Percentiles rank a stretch among this genome's conserved stretches.
phyloP scores from a whole-genome alignment of 2,329 filamentous ascomycete species.

The Exophiala calicioides region DNA sequence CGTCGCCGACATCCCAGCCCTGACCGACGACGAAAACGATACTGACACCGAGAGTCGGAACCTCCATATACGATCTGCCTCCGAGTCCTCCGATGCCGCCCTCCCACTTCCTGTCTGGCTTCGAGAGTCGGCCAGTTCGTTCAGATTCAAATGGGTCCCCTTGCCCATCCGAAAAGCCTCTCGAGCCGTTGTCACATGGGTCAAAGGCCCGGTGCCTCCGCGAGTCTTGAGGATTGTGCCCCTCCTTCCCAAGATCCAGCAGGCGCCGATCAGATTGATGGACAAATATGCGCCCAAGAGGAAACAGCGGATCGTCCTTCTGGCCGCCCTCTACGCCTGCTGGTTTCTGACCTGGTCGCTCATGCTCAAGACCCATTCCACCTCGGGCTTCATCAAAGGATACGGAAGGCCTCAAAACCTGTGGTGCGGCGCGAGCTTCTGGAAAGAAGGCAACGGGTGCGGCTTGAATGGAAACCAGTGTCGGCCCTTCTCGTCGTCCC shows the following conservation, averaged over 20 bases:
- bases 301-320: slow-evolving; percentile 46
- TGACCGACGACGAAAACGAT: slow-evolving; percentile 39
- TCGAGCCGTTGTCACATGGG: slow-evolving; percentile 46
- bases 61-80: slow-evolving; percentile 30
- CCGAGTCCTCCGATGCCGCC: slow-evolving; percentile 23
- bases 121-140: slow-evolving; percentile 49
- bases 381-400: slow-evolving; percentile 50
- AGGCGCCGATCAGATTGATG: slow-evolving; percentile 47
- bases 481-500: slow-evolving; percentile 55
- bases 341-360: slow-evolving; percentile 53
- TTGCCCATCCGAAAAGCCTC: slow-evolving; percentile 47
- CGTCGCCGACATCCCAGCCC: slow-evolving; percentile 31
- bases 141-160: slow-evolving; percentile 52
- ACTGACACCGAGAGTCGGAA: slow-evolving; percentile 40
- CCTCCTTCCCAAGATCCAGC: slow-evolving; percentile 49
- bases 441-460: slow-evolving; percentile 49
- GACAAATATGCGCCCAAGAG: slow-evolving; percentile 48
- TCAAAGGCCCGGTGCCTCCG: slow-evolving; percentile 51
- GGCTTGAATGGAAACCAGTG: slow-evolving; percentile 58
- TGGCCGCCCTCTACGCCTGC: slow-evolving; percentile 45
- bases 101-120: slow-evolving; percentile 48
- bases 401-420: slow-evolving; percentile 49
- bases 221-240: slow-evolving; percentile 48
- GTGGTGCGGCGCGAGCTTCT: slow-evolving; percentile 49
- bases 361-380: slow-evolving; percentile 47